These are phyloP conservation scores for Irpex rosettiformis DNA, from an alignment of 1,284 basidiomycete genomes.

Conservation along the genomic window DNA sequence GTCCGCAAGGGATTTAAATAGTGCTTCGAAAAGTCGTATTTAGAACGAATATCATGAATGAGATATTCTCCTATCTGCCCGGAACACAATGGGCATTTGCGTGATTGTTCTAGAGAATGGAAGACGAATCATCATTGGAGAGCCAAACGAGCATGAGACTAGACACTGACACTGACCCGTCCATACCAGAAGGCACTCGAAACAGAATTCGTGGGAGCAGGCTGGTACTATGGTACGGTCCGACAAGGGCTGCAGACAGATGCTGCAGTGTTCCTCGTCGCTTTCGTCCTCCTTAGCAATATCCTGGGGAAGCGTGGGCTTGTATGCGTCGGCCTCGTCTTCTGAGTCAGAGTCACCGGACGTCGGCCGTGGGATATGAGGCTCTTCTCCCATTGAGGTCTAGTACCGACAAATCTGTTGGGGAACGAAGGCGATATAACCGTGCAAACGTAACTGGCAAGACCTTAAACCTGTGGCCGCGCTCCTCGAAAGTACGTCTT, in stretches of 20 bases:
- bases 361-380: not conserved
- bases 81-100: slow-evolving; percentile 80
- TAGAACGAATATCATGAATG: slow-evolving; percentile 76
- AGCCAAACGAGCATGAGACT: not conserved
- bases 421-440: too few species aligned
- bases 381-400: not conserved
- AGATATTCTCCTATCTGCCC: slow-evolving; percentile 72
- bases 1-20: slow-evolving; percentile 65
- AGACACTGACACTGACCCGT: slow-evolving; percentile 48
- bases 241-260: slow-evolving; percentile 74
- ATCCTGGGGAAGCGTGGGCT: not conserved
- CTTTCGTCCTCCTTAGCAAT: slow-evolving; percentile 15
- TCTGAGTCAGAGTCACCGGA: not conserved
- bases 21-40: slow-evolving; percentile 78
- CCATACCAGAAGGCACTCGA: slow-evolving; percentile 84
- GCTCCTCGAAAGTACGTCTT: too few species aligned
- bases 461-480: too few species aligned
- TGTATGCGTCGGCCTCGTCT: not conserved
- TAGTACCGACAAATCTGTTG: too few species aligned
- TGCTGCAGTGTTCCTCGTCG: slow-evolving; percentile 51
- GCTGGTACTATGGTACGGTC: slow-evolving; percentile 77
- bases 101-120: slow-evolving; percentile 54
- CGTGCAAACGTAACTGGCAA: too few species aligned
- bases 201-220: slow-evolving; percentile 89
- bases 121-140: slow-evolving; percentile 8